phyloP scores from a whole-genome alignment of 2,329 filamentous ascomycete species.

The Trichoderma sp. region DNA sequence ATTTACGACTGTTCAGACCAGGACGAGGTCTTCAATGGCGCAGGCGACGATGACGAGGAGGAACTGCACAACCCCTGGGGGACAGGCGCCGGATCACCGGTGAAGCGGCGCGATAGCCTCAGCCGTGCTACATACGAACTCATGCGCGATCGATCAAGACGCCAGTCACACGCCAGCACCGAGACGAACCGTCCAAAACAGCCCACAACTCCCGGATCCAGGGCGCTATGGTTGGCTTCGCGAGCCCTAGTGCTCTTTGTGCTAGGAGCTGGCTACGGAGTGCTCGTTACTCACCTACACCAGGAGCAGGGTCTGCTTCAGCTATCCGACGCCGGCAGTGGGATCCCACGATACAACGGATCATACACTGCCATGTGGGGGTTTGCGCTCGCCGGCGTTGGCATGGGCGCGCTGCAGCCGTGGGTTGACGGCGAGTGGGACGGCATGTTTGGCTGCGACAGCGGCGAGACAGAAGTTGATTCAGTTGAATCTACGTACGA shows the following conservation, averaged over 20 bases:
- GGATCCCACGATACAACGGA: constrained; percentile 52
- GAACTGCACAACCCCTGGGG: constrained; percentile 73
- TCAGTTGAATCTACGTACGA: constrained; percentile 30
- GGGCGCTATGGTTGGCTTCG: constrained; percentile 48
- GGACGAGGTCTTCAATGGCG: constrained; percentile 35
- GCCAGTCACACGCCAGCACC: constrained; percentile 35
- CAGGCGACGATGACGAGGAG: constrained; percentile 39
- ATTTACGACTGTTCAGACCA: constrained; percentile 74
- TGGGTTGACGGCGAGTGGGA: constrained; percentile 80
- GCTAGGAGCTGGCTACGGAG: constrained; percentile 79
- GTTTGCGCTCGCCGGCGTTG: constrained; percentile 65
- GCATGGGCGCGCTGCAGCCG: constrained; percentile 75
- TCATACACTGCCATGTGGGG: constrained; percentile 81
- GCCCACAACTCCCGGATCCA: constrained; percentile 24
- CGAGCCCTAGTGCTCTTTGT: constrained; percentile 68
- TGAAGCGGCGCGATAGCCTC: constrained; percentile 40
- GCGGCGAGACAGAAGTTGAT: constrained; percentile 26
- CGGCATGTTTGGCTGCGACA: constrained; percentile 43
- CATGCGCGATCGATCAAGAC: constrained; percentile 42
- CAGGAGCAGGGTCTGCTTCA: constrained; percentile 63
- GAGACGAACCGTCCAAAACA: constrained; percentile 29
- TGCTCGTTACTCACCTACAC: constrained; percentile 77
- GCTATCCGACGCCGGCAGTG: constrained; percentile 46
- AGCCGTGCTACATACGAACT: constrained; percentile 47
- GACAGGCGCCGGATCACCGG: constrained; percentile 70